These are phyloP conservation scores for Cydonia oblonga DNA, from an alignment of 331 rosid species.

Conservation along the genomic window DNA sequence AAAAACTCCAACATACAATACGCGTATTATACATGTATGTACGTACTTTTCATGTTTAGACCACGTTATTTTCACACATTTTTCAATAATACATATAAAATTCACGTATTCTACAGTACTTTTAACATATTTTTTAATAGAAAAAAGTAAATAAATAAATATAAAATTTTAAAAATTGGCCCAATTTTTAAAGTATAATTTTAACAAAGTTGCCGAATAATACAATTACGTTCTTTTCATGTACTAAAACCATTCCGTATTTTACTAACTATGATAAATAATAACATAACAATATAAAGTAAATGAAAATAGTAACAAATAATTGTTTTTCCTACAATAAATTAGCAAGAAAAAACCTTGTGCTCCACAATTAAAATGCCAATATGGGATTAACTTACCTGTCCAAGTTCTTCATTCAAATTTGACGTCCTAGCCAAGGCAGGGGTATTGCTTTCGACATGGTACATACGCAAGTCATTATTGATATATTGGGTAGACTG, in stretches of 20 bases:
- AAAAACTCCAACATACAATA: neutral
- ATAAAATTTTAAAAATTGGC: too few species aligned
- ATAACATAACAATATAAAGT: too few species aligned
- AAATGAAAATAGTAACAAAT: neutral
- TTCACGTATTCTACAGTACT: neutral
- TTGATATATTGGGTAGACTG: conserved; percentile 92
- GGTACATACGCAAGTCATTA: conserved; percentile 87
- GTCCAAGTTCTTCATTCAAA: conserved; percentile 97
- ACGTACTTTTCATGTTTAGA: neutral
- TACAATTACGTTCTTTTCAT: neutral
- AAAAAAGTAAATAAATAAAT: too few species aligned
- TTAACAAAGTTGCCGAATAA: neutral
- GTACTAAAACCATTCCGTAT: too few species aligned
- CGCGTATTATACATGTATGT: neutral
- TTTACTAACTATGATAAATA: neutral
- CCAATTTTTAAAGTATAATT: too few species aligned
- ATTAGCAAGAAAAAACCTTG: neutral
- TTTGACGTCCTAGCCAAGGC: conserved; percentile 97
- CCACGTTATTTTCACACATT: neutral
- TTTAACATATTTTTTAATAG: too few species aligned
- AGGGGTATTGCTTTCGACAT: conserved; percentile 76
- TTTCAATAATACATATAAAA: too few species aligned
- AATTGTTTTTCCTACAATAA: neutral
- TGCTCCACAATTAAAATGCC: neutral
- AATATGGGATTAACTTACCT: conserved; percentile 35